Evolutionary conservation across 2,329 filamentous ascomycete species (phyloP), one percentile per base, ranked within the genome.

Genomic region (Cryphonectria nitschkei): DNA sequence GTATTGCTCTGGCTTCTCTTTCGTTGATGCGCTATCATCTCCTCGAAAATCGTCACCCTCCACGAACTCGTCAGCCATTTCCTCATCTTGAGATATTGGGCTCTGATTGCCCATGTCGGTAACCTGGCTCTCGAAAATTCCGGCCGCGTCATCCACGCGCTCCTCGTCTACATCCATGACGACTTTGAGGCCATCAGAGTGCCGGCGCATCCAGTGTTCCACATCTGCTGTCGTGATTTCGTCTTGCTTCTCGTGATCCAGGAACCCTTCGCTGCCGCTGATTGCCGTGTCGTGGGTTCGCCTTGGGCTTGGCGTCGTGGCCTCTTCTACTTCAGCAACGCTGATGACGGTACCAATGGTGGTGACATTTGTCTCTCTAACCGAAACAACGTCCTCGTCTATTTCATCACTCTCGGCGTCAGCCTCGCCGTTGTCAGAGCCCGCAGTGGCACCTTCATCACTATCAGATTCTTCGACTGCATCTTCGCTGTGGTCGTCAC

Each of bases 401-500:
- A 32, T 26, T 43, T 34, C 65, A 2, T 60, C 54, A 41, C 67
- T 56, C 6, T 66, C 54, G 50, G 32, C 37, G 61, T 73, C 73
- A 16, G 71, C 74, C 22, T 74, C 74, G 37, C 74, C 70, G 13
- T 71, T 67, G 1, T 63, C 64, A 8, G 50, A 58, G 41, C 37
- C 37, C 14, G 37, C 61, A 16, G 14, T 26, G 22, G 16, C n/a
- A 3, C 11, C 39, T 46, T 46, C 61, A 19, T 46, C 62, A 26
- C 41, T 16, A 29, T 71, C 64, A 37, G 58, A 39, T 5, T 68
- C 70, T 43, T 61, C 64, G n/a, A n/a, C 46, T 9, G 29, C 52
- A 29, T 37, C 65, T 26, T 65, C 65, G 9, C 46, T 64, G 5
- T 64, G 39, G 26, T 32, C 34, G 9, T 19, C n/a, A 19, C 9